phyloP scores from a whole-genome alignment of 768 basidiomycete species.

The Fomitopsis pulvina region DNA sequence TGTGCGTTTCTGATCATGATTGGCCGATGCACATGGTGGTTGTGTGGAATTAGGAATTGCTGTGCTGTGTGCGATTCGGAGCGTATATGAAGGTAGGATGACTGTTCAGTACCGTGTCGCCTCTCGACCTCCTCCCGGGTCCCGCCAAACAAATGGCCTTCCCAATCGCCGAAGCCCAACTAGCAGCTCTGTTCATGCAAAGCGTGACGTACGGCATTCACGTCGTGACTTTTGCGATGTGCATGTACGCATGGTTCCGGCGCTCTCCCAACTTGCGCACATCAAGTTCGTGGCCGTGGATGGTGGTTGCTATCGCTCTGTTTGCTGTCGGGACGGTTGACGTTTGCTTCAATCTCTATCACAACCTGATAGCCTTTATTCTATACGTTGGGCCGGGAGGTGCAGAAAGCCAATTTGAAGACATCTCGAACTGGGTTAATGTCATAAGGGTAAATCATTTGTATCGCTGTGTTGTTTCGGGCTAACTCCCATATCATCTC shows the following conservation, averaged over 20 bases:
- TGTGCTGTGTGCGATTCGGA: no score
- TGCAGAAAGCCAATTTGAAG: neutral
- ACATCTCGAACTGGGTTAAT: constrained; percentile 3
- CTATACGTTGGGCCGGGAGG: neutral
- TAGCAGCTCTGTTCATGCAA: constrained; percentile 2
- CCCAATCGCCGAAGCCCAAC: constrained; percentile 1
- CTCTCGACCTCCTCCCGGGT: no score
- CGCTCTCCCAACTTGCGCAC: neutral
- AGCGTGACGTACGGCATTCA: neutral
- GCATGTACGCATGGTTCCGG: neutral
- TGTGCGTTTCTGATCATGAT: no score
- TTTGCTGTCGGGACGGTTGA: constrained; percentile 1
- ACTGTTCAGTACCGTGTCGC: no score
- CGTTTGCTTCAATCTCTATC: constrained; percentile 1
- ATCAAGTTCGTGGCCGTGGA: neutral
- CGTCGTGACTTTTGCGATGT: neutral
- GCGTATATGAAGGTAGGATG: no score
- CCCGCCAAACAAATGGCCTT: no score
- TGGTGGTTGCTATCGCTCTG: neutral
- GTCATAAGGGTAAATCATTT: neutral
- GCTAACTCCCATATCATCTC: neutral
- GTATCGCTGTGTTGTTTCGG: neutral
- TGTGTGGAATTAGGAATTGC: no score
- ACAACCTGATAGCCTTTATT: constrained; percentile 2
- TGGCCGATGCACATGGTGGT: no score